Evolutionary conservation across 1,139 yeast species (phyloP).

Genomic region (Zygoascus meyerae): DNA sequence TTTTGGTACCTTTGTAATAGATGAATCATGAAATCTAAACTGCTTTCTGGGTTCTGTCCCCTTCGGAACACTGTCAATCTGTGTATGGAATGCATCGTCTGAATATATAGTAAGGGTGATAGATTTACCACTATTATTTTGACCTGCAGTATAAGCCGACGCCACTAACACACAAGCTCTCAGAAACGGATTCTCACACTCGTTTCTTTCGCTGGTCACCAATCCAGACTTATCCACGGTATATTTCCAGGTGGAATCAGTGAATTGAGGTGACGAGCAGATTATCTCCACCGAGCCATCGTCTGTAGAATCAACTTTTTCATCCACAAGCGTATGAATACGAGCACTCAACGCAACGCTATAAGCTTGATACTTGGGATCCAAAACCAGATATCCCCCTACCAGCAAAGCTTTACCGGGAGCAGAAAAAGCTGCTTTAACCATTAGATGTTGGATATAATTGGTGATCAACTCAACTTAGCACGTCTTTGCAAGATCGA

Average conservation of each 20-base stretch:
- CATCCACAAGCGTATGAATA: slow-evolving; percentile 67
- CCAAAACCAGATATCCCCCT: slow-evolving; percentile 90
- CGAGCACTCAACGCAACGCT: slow-evolving; percentile 86
- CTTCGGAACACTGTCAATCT: slow-evolving; percentile 38
- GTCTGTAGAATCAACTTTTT: slow-evolving; percentile 11
- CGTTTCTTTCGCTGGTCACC: background rate
- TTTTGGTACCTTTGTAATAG: slow-evolving; percentile 73
- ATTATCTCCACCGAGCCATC: slow-evolving; percentile 18
- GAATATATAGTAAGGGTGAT: slow-evolving; percentile 63
- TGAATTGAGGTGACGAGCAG: slow-evolving; percentile 76
- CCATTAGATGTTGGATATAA: background rate
- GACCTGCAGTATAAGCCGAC: slow-evolving; percentile 38
- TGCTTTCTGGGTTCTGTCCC: slow-evolving; percentile 22
- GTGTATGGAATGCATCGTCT: slow-evolving; percentile 88
- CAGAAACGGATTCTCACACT: slow-evolving; percentile 62
- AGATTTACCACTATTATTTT: background rate
- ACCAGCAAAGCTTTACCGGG: slow-evolving; percentile 94
- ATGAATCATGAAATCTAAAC: slow-evolving; percentile 55
- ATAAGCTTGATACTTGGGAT: slow-evolving; percentile 66
- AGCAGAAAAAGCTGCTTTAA: slow-evolving; percentile 54
- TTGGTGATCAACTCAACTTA: background rate
- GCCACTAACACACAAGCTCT: slow-evolving; percentile 56
- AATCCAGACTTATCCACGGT: slow-evolving; percentile 12
- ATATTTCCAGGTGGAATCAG: slow-evolving; percentile 64
- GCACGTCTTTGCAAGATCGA: too few relatives aligned